Percentiles rank a stretch among this genome's conserved stretches.
Conservation (phyloP, 2,329 filamentous ascomycete genomes). For the Akanthomyces lecanii region DNA sequence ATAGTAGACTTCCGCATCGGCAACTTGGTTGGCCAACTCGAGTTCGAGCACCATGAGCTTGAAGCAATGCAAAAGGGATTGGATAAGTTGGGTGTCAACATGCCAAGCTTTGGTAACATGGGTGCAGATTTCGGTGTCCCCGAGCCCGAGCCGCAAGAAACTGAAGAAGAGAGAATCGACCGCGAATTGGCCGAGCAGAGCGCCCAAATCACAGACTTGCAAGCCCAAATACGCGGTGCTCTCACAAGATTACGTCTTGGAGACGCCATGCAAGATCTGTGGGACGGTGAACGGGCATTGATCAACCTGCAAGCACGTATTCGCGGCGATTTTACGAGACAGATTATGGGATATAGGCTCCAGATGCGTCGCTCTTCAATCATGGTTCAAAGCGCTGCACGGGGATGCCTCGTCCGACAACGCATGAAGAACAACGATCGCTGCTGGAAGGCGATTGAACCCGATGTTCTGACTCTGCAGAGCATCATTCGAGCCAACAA, state of each 20-base stretch:
- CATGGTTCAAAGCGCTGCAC: conserved; percentile 71
- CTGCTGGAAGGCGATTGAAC: conserved; percentile 66
- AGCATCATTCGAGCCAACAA: conserved; percentile 71
- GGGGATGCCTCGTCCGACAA: conserved; percentile 69
- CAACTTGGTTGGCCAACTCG: conserved; percentile 90
- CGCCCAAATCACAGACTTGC: conserved; percentile 68
- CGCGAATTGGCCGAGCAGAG: conserved; percentile 78
- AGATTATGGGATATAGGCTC: conserved; percentile 76
- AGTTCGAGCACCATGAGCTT: conserved; percentile 96
- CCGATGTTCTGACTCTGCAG: conserved; percentile 73
- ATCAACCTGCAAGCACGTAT: conserved; percentile 82
- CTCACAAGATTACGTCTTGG: conserved; percentile 72
- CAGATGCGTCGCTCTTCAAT: conserved; percentile 79
- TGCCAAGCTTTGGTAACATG: conserved; percentile 98
- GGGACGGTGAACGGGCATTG: conserved; percentile 76
- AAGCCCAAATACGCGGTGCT: conserved; percentile 81
- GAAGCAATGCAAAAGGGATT: conserved; percentile 96
- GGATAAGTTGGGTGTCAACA: conserved; percentile 88
- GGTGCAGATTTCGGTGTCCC: conserved; percentile 88
- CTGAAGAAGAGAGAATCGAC: conserved; percentile 83
- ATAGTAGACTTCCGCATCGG: conserved; percentile 95
- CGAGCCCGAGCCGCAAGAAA: conserved; percentile 73
- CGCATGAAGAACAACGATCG: conserved; percentile 58
- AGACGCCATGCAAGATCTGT: conserved; percentile 79
- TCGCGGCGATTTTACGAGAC: conserved; percentile 80